Base-by-base conservation (phyloP, 2,329 filamentous ascomycete genomes). In the Ophiostoma sp. region DNA sequence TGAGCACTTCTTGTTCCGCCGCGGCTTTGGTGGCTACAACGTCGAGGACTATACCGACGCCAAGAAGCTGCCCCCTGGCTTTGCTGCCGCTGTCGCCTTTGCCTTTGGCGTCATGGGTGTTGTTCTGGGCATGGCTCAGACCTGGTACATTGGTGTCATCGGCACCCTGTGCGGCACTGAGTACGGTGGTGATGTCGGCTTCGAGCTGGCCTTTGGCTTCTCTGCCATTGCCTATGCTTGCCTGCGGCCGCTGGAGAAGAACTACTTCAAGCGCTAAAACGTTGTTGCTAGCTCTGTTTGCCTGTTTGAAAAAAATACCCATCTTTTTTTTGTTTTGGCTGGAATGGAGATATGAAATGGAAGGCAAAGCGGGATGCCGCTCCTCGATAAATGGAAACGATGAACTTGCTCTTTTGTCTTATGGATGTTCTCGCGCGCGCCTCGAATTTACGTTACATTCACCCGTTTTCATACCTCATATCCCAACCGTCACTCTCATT, bases 111-210 rank as follows among this genome's bases (percentile, higher is more conserved):
- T 82, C 16, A 82, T 78, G 8, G 67, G 81, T 3, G 82, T 87
- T 3, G 79, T 88, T 5, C 85, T 87, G 0, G 84, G 82, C 60
- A 88, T 89, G 82, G 80, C 80, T 12, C 84, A 87, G 76, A 82
- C 81, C 11, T 88, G 86, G 85, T 89, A 82, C 73, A 84, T 81
- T 27, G 87, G 86, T 0, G 86, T 86, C 0, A 83, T 89, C 71
- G 86, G 85, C 0, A 77, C 80, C 75, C 81, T 74, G 42, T 87
- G 86, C 42, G 87, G 87, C 38, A 67, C 69, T 27, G 68, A 65
- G 0, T 71, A 49, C 60, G 73, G 73, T 40, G 72, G 72, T 0
- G 87, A 90, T 72, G 83, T 89, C 74, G 87, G 87, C 1, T 88
- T 89, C 68, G 87, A 89, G 78, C 77, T 87, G 75, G 87, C 85